Evolutionary conservation across 164 flowering plant species (phyloP).

Genomic region (Magnolia sinica): DNA sequence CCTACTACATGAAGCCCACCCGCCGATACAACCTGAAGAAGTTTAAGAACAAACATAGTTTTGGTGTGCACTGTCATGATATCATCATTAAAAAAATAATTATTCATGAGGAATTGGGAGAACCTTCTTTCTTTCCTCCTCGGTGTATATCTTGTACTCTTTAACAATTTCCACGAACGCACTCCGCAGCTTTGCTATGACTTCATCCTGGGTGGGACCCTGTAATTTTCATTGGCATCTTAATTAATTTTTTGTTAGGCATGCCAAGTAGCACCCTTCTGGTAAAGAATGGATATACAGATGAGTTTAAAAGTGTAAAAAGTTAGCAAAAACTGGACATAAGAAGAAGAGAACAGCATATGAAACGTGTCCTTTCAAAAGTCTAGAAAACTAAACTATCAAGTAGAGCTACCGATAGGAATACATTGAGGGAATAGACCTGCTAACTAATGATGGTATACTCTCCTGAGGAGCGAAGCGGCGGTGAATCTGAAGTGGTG

Average conservation of each 20-base stretch:
- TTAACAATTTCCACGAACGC: conserved; percentile 62
- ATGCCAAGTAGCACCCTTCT: conserved; percentile 1
- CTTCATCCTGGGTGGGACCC: conserved; percentile 90
- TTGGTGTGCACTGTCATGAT: neutral
- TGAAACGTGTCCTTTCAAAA: neutral
- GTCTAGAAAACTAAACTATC: too few species aligned
- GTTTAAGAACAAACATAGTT: conserved; percentile 10
- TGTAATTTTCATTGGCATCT: conserved; percentile 21
- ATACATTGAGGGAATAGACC: too few species aligned
- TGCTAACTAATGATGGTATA: too few species aligned
- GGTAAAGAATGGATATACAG: neutral
- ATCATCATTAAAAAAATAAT: neutral
- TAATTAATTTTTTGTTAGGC: conserved; percentile 1
- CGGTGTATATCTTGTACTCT: conserved; percentile 77
- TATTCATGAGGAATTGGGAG: conserved; percentile 1
- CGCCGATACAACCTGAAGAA: conserved; percentile 72
- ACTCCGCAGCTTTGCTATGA: conserved; percentile 68
- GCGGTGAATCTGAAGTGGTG: too few species aligned
- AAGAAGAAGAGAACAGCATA: neutral
- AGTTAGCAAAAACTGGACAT: neutral
- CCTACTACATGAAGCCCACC: conserved; percentile 99
- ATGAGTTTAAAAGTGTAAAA: neutral
- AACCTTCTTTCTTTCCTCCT: conserved; percentile 87
- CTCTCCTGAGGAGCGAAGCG: too few species aligned
- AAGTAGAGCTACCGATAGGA: too few species aligned